phyloP scores from a whole-genome alignment of 2,329 filamentous ascomycete genomes.

The Fusarium goolgardi region DNA sequence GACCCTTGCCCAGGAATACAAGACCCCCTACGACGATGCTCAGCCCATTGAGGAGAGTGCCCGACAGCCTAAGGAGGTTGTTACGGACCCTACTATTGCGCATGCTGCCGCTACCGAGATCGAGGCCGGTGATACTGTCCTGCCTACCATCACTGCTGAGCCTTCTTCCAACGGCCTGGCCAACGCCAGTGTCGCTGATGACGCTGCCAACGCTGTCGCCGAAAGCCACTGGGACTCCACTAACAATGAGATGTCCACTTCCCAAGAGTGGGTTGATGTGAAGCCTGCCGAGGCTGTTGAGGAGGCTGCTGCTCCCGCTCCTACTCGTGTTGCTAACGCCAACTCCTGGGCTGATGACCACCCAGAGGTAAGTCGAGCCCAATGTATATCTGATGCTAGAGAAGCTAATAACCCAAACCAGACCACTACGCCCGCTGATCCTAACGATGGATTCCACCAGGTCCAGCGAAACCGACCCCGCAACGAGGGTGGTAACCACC shows the following conservation, averaged over 20 bases:
- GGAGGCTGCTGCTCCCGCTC: slow-evolving; percentile 70
- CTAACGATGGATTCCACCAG: slow-evolving; percentile 77
- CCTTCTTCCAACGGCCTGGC: slow-evolving; percentile 55
- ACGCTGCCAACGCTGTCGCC: slow-evolving; percentile 69
- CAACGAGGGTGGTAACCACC: slow-evolving; percentile 59
- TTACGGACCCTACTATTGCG: slow-evolving; percentile 73
- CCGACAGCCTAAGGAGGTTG: slow-evolving; percentile 50
- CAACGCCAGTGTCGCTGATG: slow-evolving; percentile 64
- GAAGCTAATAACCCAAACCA: slow-evolving; percentile 28
- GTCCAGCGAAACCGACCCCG: slow-evolving; percentile 72
- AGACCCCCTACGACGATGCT: slow-evolving; percentile 55
- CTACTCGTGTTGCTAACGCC: slow-evolving; percentile 64
- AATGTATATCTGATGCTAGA: background rate
- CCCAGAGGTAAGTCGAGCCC: slow-evolving; percentile 61
- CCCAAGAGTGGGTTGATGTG: slow-evolving; percentile 77
- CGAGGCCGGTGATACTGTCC: slow-evolving; percentile 58
- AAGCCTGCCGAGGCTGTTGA: slow-evolving; percentile 79
- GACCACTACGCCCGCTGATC: slow-evolving; percentile 55
- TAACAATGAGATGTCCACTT: slow-evolving; percentile 58
- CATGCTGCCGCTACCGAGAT: slow-evolving; percentile 77
- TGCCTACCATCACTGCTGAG: slow-evolving; percentile 56
- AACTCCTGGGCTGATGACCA: slow-evolving; percentile 88
- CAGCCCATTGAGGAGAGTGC: slow-evolving; percentile 50
- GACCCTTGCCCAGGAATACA: slow-evolving; percentile 65
- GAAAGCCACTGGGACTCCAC: slow-evolving; percentile 73